A percentile compares a stretch with the other conserved stretches of the same genome.
Conservation (phyloP, 2,329 filamentous ascomycete genomes). For the Coniochaeta pulveracea region DNA sequence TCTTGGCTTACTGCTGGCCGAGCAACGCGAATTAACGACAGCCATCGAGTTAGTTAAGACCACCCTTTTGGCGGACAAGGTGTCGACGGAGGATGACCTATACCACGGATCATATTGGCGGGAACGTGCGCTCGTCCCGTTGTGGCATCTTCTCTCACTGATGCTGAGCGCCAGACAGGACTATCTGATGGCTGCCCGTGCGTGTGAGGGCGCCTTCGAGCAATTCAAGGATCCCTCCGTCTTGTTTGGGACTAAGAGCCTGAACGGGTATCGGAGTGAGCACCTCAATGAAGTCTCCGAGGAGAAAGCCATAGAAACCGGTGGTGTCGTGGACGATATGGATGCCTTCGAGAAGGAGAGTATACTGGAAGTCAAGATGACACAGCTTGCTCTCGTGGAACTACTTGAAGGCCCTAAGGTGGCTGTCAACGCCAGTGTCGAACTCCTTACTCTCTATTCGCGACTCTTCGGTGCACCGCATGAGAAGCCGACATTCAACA, state of each 20-base stretch:
- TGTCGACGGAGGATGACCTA: slow-evolving; percentile 30
- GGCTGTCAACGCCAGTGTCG: slow-evolving; percentile 80
- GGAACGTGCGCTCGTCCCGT: slow-evolving; percentile 57
- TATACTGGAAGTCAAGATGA: slow-evolving; percentile 93
- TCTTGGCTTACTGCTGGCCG: slow-evolving; percentile 74
- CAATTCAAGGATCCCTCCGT: slow-evolving; percentile 66
- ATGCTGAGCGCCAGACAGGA: slow-evolving; percentile 80
- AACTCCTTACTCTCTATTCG: slow-evolving; percentile 72
- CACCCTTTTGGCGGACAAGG: slow-evolving; percentile 53
- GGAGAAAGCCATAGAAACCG: slow-evolving; percentile 19
- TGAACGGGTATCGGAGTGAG: slow-evolving; percentile 47
- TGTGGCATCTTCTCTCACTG: slow-evolving; percentile 87
- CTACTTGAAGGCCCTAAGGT: slow-evolving; percentile 71
- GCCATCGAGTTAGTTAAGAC: slow-evolving; percentile 76
- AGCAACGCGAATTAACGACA: slow-evolving; percentile 67
- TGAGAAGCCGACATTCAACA: slow-evolving; percentile 26
- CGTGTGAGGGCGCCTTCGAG: slow-evolving; percentile 85
- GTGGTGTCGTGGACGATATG: slow-evolving; percentile 65
- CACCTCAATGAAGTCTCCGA: slow-evolving; percentile 46
- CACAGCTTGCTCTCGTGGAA: slow-evolving; percentile 76
- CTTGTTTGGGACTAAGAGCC: slow-evolving; percentile 53
- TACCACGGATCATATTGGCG: slow-evolving; percentile 43
- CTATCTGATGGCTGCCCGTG: slow-evolving; percentile 65
- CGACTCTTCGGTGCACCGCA: slow-evolving; percentile 62
- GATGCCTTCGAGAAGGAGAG: slow-evolving; percentile 73